Conservation (phyloP, 768 basidiomycete species). For the Auriculariales sp. region DNA sequence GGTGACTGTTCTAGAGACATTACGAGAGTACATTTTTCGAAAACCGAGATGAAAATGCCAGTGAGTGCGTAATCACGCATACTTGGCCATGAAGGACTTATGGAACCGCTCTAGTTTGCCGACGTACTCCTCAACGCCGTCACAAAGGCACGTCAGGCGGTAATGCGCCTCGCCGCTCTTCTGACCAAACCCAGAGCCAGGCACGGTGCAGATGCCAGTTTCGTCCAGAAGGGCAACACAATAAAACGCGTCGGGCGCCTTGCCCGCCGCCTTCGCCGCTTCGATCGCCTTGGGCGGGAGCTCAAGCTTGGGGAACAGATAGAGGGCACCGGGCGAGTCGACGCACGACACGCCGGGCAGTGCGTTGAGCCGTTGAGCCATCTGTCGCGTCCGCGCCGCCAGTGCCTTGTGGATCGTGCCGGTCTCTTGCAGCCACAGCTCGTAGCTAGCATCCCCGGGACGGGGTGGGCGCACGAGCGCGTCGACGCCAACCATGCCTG, state of each 20-base stretch:
- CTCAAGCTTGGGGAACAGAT: conserved; percentile 76
- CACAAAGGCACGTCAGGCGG: conserved; percentile 85
- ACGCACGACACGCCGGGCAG: conserved; percentile 86
- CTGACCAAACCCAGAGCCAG: conserved; percentile 92
- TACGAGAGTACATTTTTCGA: no score
- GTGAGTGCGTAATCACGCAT: conserved; percentile 11
- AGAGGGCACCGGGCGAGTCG: conserved; percentile 81
- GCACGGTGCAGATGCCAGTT: conserved; percentile 89
- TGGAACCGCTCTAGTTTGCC: conserved; percentile 70
- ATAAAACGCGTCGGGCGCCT: conserved; percentile 83
- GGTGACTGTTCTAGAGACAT: no score
- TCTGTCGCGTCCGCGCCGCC: conserved; percentile 48
- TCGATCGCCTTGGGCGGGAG: conserved; percentile 60
- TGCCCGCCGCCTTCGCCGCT: conserved; percentile 55
- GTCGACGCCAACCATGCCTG: conserved; percentile 90
- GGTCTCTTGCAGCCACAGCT: conserved; percentile 74
- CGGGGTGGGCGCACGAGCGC: conserved; percentile 84
- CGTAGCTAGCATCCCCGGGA: conserved; percentile 58
- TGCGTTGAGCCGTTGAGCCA: conserved; percentile 67
- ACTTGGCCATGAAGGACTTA: conserved; percentile 39
- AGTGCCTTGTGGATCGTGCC: conserved; percentile 63
- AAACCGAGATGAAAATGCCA: neutral
- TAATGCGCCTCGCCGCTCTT: conserved; percentile 83
- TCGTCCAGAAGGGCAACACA: conserved; percentile 68
- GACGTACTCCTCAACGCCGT: conserved; percentile 88